These are phyloP conservation scores for Mitragyna speciosa DNA, from an alignment of 257 asterid species.

Conservation along the genomic window DNA sequence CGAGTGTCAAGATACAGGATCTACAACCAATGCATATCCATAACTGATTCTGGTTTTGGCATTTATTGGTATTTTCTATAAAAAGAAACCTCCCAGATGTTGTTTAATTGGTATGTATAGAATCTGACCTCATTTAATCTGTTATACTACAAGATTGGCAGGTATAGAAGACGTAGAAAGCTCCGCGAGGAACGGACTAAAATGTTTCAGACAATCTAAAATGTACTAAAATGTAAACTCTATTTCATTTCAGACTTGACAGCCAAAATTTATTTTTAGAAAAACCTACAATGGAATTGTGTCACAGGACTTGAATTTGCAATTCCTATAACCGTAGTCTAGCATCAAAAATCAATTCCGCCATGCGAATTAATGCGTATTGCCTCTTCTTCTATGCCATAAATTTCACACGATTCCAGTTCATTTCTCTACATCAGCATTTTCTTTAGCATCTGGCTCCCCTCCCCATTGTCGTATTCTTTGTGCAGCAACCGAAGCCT, in stretches of 20 bases:
- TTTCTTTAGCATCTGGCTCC: constrained; percentile 22
- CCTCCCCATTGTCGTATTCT: constrained; percentile 58
- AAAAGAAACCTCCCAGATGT: no score
- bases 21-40: no score
- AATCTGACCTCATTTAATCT: not conserved
- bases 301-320: no score
- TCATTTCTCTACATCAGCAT: constrained; percentile 33
- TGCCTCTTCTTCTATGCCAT: not conserved
- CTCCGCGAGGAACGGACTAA: not conserved
- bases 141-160: not conserved
- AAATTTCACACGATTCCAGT: not conserved
- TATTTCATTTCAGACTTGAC: no score
- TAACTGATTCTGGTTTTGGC: no score
- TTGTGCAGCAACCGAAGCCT: constrained; percentile 55
- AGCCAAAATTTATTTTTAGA: no score
- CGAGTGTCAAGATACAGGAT: no score
- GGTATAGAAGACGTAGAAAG: not conserved
- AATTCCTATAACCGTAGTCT: not conserved
- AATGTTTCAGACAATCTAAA: not conserved
- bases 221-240: no score
- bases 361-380: not conserved
- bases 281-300: no score
- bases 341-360: not conserved
- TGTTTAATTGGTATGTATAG: no score
- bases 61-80: no score